Conservation (phyloP, 78 protist species). For the Dictyostelium brefeldianum region DNA sequence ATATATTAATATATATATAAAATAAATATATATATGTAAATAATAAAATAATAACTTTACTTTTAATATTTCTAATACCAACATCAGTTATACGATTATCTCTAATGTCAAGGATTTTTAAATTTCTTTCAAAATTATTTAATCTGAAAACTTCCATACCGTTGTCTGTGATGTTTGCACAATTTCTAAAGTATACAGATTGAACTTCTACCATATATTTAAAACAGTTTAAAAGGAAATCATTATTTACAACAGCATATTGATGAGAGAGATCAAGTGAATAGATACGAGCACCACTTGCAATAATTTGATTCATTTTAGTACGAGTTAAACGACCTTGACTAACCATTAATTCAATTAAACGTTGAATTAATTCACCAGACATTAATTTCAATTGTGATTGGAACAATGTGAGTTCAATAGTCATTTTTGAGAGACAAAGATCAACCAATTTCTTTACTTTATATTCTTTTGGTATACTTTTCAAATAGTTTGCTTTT, state of each 20-base stretch:
- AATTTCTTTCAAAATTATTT: not conserved
- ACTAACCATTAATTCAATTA: constrained; percentile 32
- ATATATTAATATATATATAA: not conserved
- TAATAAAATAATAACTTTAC: not conserved
- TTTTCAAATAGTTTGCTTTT: not conserved
- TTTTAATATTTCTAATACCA: constrained; percentile 15
- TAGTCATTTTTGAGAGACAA: constrained; percentile 20
- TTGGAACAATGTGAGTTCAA: constrained; percentile 11
- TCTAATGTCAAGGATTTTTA: constrained; percentile 33
- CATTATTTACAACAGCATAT: constrained; percentile 23
- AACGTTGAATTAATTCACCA: constrained; percentile 5
- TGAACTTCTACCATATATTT: not conserved
- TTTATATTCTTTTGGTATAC: not conserved
- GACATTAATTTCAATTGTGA: constrained; percentile 20
- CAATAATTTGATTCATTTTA: constrained; percentile 35
- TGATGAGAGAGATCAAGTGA: constrained; percentile 35
- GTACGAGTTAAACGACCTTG: not conserved
- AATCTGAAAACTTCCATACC: constrained; percentile 34
- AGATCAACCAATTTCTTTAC: constrained; percentile 47
- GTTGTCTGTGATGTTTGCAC: not conserved
- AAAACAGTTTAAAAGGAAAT: constrained; percentile 29
- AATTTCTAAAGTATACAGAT: constrained; percentile 18
- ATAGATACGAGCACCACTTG: constrained; percentile 16
- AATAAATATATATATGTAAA: too few species aligned
- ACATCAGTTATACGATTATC: constrained; percentile 38